Base-by-base conservation (phyloP, 495 filamentous ascomycete genomes). In the Penicillium alfredii region DNA sequence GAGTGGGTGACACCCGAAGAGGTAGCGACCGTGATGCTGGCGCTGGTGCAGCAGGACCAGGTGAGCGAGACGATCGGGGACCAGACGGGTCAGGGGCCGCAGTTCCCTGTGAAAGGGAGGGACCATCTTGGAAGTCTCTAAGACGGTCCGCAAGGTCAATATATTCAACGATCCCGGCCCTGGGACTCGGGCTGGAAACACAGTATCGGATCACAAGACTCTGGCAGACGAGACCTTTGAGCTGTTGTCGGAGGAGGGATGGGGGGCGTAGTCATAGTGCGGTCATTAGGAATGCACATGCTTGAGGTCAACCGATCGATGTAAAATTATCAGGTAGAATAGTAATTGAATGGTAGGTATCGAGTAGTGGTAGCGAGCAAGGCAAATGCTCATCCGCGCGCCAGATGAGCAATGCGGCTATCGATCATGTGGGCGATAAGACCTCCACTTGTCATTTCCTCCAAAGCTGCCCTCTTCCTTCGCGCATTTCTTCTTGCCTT, bases 21-120 rank as follows among this genome's bases (percentile, higher is more conserved):
- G 42, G 80, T 86, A 0, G 80, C 78, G 4, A 63, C 71, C 30
- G 72, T 73, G 17, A 86, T 86, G 80, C 43, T 80, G 33, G 65
- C 66, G 27, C 63, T 80, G 16, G 63, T 80, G 5, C 64, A 78
- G 51, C 70, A 74, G 40, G 61, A 66, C 13, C 35, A 57, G 29
- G 61, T 72, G 11, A 55, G 63, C 27, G 61, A 63, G 36, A 52
- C 48, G n/a, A 68, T 70, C 26, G 66, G 66, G 2, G 63, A 70
- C 43, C 49, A 44, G 29, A 49, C 45, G 9, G 56, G 58, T 12
- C 34, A 44, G n/a, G 61, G 55, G 6, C 40, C 35, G n/a, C 49
- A 61, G 31, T 67, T 53, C 34, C 38, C 38, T 6, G 56, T 68
- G n/a, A 8, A 33, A 49, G 8, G 71, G 71, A 7, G 76, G 74